Percentiles rank a stretch among this genome's conserved stretches.
Conservation (phyloP, 2,329 filamentous ascomycete genomes). For the Apiospora sp. region DNA sequence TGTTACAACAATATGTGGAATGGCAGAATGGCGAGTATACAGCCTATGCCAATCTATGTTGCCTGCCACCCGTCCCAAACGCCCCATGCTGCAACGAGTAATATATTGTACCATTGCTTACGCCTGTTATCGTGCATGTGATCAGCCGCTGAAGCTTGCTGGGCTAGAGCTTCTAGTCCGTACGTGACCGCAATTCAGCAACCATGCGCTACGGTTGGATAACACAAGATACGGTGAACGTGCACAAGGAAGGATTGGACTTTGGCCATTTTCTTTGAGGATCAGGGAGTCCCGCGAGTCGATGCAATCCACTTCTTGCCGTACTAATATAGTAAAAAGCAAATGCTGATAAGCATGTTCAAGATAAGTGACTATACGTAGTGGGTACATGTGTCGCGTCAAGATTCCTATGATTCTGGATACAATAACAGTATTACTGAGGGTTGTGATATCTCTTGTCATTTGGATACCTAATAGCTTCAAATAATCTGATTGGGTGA, state of each 20-base stretch:
- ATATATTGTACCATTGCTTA: neutral
- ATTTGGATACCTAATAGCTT: slow-evolving; percentile 10
- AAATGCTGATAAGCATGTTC: neutral
- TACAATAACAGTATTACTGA: neutral
- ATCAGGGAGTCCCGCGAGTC: neutral
- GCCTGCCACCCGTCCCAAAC: neutral
- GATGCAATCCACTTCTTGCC: neutral
- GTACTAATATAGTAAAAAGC: slow-evolving; percentile 1
- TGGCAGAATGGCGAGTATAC: neutral
- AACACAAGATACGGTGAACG: neutral
- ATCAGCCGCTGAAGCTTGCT: neutral
- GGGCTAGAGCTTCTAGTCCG: neutral
- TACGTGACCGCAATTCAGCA: neutral
- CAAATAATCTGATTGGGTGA: neutral
- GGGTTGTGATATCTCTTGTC: neutral
- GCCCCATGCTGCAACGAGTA: neutral
- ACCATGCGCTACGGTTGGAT: neutral
- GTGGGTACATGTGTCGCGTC: neutral
- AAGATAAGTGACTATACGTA: neutral
- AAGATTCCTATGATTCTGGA: neutral
- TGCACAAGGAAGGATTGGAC: neutral
- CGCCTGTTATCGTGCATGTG: neutral
- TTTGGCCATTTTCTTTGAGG: neutral
- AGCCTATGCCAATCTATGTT: neutral
- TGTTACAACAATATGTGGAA: neutral